Percentiles rank a stretch among this genome's conserved stretches.
phyloP scores from a whole-genome alignment of 129 eudicot genomes.

The Centaurea solstitialis region DNA sequence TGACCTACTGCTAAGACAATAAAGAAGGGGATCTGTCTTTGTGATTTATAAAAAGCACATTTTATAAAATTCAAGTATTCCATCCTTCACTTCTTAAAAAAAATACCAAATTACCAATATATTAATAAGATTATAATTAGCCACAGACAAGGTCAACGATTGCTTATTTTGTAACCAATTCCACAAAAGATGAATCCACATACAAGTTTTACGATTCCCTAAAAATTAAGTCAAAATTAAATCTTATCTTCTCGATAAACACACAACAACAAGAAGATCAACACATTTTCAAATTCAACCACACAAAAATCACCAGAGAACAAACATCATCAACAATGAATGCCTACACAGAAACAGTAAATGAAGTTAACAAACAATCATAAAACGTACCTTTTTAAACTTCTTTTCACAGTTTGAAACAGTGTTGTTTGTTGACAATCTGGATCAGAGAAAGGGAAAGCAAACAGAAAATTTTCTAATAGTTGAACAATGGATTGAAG shows the following conservation, averaged over 20 bases:
- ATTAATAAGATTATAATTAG: not conserved
- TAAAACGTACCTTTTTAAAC: not conserved
- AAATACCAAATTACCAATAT: not conserved
- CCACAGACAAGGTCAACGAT: conserved; percentile 22
- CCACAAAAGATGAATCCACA: not conserved
- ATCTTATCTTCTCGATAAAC: conserved; percentile 1
- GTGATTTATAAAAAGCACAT: not conserved
- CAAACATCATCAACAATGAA: not conserved
- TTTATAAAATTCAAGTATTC: not conserved
- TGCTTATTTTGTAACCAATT: conserved; percentile 3
- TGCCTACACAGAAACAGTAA: not conserved
- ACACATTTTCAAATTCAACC: conserved; percentile 10
- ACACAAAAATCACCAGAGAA: not conserved
- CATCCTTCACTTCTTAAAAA: conserved; percentile 3
- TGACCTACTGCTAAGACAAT: not conserved
- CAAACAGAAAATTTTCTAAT: not conserved
- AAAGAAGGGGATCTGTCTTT: conserved; percentile 1
- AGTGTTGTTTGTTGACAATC: not conserved
- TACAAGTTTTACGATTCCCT: conserved; percentile 5
- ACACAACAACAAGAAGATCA: no score
- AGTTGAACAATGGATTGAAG: not conserved
- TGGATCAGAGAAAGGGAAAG: not conserved
- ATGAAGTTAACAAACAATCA: not conserved
- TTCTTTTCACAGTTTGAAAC: not conserved
- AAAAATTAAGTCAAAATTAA: conserved; percentile 12